Evolutionary conservation across 768 basidiomycete genomes (phyloP), one percentile per base, ranked within the genome.

Genomic region (Tulasnella sp.): DNA sequence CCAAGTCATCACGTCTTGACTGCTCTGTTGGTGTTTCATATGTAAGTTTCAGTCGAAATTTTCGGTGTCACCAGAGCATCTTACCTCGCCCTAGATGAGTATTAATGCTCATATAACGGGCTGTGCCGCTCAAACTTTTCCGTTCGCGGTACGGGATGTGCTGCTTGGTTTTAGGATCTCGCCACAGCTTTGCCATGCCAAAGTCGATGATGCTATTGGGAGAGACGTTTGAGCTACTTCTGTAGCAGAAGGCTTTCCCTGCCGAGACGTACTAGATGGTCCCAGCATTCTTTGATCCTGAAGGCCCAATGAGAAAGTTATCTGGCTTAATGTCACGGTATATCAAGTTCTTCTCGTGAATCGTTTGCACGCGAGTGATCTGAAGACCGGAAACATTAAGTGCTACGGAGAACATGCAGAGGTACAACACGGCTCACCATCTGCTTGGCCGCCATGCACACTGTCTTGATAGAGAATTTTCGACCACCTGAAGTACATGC

Each of bases 301-400:
- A 92, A 29, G 97, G 91, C 48, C 98, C 98, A 83, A 99, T 92
- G 81, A 99, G 89, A 84, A 99, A 99, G 85, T 99, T 99, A 86
- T 99, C 98, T 13, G 98, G 98, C 85, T 99, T 99, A 87, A 99
- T 99, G 84, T 99, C 98, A 77, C 98, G 93, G 84, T 99, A 99
- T 82, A 99, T 99, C 82, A 99, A 90, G 85, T 98, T 98, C 89
- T 98, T 99, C 85, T 98, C 97, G 85, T 99, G 98, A 74, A 99
- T 98, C 23, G 93, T 97, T 85, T 99, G 97, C 26, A 98, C 96
- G 82, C 98, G 91, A 73, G 94, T 90, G 79, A 99, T 87, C 97
- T 99, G 82, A 73, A 46, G 11, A n/a, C 23, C 40, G 26, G n/a
- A 35, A 3, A 46, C 46, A 70, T 77, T 44, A 73, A 73, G 70